Evolutionary conservation across 1,139 yeast genomes (phyloP).

Genomic region (Pichia sp.): DNA sequence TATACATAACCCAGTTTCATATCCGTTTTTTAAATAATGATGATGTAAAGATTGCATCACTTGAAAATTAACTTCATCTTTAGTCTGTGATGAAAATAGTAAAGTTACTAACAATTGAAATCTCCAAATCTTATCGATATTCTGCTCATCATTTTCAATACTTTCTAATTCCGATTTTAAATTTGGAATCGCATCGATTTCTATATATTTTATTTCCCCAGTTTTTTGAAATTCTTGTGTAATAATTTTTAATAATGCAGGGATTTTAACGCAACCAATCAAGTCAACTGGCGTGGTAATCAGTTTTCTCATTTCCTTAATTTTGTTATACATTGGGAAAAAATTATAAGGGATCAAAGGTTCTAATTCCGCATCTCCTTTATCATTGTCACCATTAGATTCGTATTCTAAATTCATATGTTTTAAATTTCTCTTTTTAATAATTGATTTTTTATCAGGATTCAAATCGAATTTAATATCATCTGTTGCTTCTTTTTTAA

Average conservation of each 20-base stretch:
- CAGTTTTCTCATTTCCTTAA: slow-evolving; percentile 59
- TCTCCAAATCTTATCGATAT: slow-evolving; percentile 34
- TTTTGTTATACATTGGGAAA: slow-evolving; percentile 50
- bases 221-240: slow-evolving; percentile 11
- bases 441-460: neutral
- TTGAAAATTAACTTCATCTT: slow-evolving; percentile 74
- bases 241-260: slow-evolving; percentile 37
- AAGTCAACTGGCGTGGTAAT: slow-evolving; percentile 78
- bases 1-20: slow-evolving; percentile 36
- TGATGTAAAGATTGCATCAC: slow-evolving; percentile 62
- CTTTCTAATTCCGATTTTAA: neutral
- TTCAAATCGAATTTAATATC: neutral
- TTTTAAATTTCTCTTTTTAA: neutral
- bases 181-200: slow-evolving; percentile 5
- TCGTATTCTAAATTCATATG: slow-evolving; percentile 13
- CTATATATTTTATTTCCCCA: slow-evolving; percentile 6
- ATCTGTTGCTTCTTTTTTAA: neutral
- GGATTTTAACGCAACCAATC: slow-evolving; percentile 80
- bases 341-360: slow-evolving; percentile 40
- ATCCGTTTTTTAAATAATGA: slow-evolving; percentile 35
- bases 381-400: slow-evolving; percentile 5
- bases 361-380: slow-evolving; percentile 5
- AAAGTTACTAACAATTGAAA: slow-evolving; percentile 73
- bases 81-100: slow-evolving; percentile 89
- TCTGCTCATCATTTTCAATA: neutral